Conservation (phyloP, 805 yeast genomes). For the Pichia exigua region DNA sequence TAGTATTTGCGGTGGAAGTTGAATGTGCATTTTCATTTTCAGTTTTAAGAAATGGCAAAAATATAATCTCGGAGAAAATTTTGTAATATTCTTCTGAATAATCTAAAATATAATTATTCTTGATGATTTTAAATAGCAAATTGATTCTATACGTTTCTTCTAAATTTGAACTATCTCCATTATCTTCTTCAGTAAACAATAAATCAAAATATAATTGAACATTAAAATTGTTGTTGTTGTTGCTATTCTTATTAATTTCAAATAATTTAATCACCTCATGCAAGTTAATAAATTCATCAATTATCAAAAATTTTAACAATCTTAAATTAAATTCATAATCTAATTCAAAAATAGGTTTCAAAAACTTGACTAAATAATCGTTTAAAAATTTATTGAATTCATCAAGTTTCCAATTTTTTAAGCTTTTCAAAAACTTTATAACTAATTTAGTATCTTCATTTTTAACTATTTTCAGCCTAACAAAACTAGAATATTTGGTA, state of each 20-base stretch:
- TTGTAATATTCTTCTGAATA: constrained; percentile 15
- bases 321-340: constrained; percentile 31
- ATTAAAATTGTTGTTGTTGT: neutral
- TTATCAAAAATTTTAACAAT: constrained; percentile 30
- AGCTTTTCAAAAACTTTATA: constrained; percentile 14
- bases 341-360: constrained; percentile 26
- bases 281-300: constrained; percentile 31
- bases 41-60: constrained; percentile 3
- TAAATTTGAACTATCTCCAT: neutral
- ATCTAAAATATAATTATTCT: constrained; percentile 12
- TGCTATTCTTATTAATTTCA: constrained; percentile 7
- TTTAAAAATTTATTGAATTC: constrained; percentile 22
- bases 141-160: constrained; percentile 15
- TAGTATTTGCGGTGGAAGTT: neutral
- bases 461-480: constrained; percentile 17
- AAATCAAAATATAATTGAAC: constrained; percentile 20
- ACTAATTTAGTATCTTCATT: constrained; percentile 7
- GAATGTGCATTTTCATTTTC: neutral
- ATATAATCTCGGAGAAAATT: constrained; percentile 12
- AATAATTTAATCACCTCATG: constrained; percentile 27
- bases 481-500: constrained; percentile 19
- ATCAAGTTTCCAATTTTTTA: constrained; percentile 34
- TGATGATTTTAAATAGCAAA: constrained; percentile 13
- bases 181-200: constrained; percentile 13
- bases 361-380: constrained; percentile 20